Evolutionary conservation across 148 eudicot species (phyloP), one percentile per base, ranked within the genome.

Genomic region (Polygonum aviculare): DNA sequence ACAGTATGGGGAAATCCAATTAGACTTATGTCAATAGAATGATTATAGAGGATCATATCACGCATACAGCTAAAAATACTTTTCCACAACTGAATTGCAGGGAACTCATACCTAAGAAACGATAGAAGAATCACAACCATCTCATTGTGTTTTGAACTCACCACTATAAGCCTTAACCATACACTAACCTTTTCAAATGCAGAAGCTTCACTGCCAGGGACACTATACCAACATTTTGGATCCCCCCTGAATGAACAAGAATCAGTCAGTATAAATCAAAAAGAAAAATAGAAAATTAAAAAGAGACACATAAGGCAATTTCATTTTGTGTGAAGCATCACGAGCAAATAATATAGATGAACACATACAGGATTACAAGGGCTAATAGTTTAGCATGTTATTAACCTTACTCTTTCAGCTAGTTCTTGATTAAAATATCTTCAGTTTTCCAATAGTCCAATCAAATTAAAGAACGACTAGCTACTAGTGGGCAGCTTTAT

Each of bases 181-280:
- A 70, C n/a, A 52, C 79, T 52, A 72, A 93, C 99, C 99, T 91
- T 89, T 85, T 96, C 99, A 75, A 96, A 96, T 45, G 97, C 94
- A 75, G 85, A 72, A 77, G 98, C 94, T 83, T 91, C 88, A 79
- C 84, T 83, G 39, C 97, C 98, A 79, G 99, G 99, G 76, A 96
- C 98, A 80, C 99, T 96, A 81, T 96, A 96, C 99, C 99, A 96
- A 82, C 90, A 93, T 81, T 96, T 96, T 77, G 99, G 99, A 83
- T 93, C 98, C 77, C 99, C 99, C 99, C 99, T 96, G 90, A 82
- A 88, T 35, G 18, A 63, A 63, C 69, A 36, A 36, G 15, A 67
- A 38, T 11, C 16, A 45, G 38, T 33, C 19, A 67, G 44, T 15
- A 36, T 33, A 41, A 15, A 45, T 67, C 19, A 67, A 36, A 14